Evolutionary conservation across 2,329 filamentous ascomycete species (phyloP).

Genomic region (Ceratocystiopsis minuta): DNA sequence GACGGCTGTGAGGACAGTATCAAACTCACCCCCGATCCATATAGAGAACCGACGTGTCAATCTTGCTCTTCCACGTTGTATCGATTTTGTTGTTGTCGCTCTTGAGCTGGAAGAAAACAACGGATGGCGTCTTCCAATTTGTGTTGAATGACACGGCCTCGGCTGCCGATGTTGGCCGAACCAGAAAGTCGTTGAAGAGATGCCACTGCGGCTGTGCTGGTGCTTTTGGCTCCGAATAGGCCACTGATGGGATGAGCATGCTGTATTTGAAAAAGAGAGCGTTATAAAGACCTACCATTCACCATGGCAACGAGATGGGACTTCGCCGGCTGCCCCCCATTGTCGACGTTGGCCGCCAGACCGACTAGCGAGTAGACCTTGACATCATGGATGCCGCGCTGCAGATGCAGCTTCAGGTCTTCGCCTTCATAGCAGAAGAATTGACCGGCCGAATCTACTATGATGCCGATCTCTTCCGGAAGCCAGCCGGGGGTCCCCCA

Average conservation of each 20-base stretch:
- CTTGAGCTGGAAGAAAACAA: slow-evolving; percentile 74
- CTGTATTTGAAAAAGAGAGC: neutral
- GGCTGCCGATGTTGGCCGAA: slow-evolving; percentile 52
- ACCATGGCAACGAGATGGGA: slow-evolving; percentile 82
- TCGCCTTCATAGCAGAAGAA: slow-evolving; percentile 92
- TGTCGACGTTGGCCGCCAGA: slow-evolving; percentile 77
- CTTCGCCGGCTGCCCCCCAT: slow-evolving; percentile 58
- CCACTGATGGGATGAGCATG: slow-evolving; percentile 26
- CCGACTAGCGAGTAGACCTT: slow-evolving; percentile 84
- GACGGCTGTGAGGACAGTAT: too few species aligned
- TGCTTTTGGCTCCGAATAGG: slow-evolving; percentile 42
- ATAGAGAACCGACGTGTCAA: slow-evolving; percentile 76
- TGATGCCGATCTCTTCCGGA: slow-evolving; percentile 83
- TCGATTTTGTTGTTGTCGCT: slow-evolving; percentile 67
- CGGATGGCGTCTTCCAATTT: slow-evolving; percentile 80
- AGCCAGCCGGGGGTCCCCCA: slow-evolving; percentile 88
- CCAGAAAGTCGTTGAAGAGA: slow-evolving; percentile 92
- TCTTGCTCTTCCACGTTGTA: slow-evolving; percentile 63
- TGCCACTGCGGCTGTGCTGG: slow-evolving; percentile 65
- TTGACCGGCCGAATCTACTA: slow-evolving; percentile 65
- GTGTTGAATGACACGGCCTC: slow-evolving; percentile 83
- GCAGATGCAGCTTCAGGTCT: slow-evolving; percentile 63
- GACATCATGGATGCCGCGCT: slow-evolving; percentile 63
- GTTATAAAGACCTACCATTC: slow-evolving; percentile 40
- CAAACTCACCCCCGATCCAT: slow-evolving; percentile 41